These are phyloP conservation scores for Xylariaceae sp. DNA, from an alignment of 2,329 filamentous ascomycete genomes.

Conservation along the genomic window DNA sequence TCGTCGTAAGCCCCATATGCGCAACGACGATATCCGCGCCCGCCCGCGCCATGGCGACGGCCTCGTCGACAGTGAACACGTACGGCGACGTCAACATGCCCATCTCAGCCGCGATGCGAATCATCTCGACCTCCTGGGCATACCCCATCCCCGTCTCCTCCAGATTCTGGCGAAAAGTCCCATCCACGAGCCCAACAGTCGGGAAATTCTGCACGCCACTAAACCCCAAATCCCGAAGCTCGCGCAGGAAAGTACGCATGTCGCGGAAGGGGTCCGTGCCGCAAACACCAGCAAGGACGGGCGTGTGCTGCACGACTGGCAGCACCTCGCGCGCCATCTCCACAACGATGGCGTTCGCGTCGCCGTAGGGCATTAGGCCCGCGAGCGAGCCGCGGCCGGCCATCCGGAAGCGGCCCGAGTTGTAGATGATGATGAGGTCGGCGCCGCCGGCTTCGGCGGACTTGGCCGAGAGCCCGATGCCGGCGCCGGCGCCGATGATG, in stretches of 20 bases:
- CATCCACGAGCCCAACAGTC: slow-evolving; percentile 66
- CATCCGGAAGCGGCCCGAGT: slow-evolving; percentile 68
- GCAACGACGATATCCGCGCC: slow-evolving; percentile 64
- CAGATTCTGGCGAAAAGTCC: slow-evolving; percentile 58
- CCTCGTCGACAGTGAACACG: slow-evolving; percentile 60
- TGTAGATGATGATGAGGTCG: slow-evolving; percentile 68
- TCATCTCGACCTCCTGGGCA: slow-evolving; percentile 60
- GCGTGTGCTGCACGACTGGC: slow-evolving; percentile 57
- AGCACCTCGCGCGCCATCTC: slow-evolving; percentile 66
- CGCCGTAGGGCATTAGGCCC: slow-evolving; percentile 65
- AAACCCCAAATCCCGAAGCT: slow-evolving; percentile 59
- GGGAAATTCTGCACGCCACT: slow-evolving; percentile 70
- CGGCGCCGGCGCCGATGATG: slow-evolving; percentile 65
- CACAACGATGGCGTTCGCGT: slow-evolving; percentile 64
- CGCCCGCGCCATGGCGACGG: slow-evolving; percentile 55
- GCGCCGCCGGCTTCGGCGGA: slow-evolving; percentile 63
- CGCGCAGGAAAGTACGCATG: slow-evolving; percentile 54
- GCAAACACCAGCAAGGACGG: slow-evolving; percentile 66
- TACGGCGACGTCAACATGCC: slow-evolving; percentile 65
- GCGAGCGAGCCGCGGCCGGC: slow-evolving; percentile 64
- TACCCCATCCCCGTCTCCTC: slow-evolving; percentile 71
- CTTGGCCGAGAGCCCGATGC: slow-evolving; percentile 66
- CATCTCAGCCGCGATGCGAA: slow-evolving; percentile 52
- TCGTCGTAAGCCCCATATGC: slow-evolving; percentile 63
- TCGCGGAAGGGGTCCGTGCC: slow-evolving; percentile 64